Percentiles rank a stretch among this genome's conserved stretches.
phyloP scores from a whole-genome alignment of 257 asterid genomes.

The Lycium barbarum region DNA sequence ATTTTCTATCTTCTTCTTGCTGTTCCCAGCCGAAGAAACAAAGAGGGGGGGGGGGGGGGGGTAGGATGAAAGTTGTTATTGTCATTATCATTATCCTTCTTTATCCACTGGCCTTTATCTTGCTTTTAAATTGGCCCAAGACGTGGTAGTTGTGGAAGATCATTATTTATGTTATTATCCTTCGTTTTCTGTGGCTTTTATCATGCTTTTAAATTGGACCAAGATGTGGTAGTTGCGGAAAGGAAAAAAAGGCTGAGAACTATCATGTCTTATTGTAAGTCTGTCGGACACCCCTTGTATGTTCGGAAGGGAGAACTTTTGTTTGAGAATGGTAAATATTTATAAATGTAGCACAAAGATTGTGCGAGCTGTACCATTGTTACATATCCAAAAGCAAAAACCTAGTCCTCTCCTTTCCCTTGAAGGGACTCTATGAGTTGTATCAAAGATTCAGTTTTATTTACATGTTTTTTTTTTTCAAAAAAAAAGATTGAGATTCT shows the following conservation, averaged over 20 bases:
- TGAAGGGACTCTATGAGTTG: too few relatives aligned
- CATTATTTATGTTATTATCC: neutral
- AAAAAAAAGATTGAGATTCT: too few relatives aligned
- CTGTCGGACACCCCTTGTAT: neutral
- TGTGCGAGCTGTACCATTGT: too few relatives aligned
- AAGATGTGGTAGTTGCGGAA: neutral
- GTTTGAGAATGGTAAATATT: too few relatives aligned
- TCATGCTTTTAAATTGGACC: neutral
- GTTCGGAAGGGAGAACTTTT: neutral
- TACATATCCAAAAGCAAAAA: too few relatives aligned
- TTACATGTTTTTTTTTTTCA: too few relatives aligned
- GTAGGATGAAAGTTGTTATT: neutral
- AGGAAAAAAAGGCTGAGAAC: neutral
- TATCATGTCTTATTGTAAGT: neutral
- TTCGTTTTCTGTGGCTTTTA: neutral
- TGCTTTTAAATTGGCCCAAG: conserved; percentile 1
- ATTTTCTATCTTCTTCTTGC: neutral
- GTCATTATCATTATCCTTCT: neutral
- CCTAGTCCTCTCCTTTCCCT: too few relatives aligned
- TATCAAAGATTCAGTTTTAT: too few relatives aligned
- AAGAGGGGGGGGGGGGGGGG: neutral
- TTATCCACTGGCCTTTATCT: neutral
- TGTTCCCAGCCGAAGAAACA: neutral
- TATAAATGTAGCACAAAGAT: too few relatives aligned
- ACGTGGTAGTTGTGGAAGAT: neutral